Conservation (phyloP, 2,329 filamentous ascomycete species). For the Phoma sp. region DNA sequence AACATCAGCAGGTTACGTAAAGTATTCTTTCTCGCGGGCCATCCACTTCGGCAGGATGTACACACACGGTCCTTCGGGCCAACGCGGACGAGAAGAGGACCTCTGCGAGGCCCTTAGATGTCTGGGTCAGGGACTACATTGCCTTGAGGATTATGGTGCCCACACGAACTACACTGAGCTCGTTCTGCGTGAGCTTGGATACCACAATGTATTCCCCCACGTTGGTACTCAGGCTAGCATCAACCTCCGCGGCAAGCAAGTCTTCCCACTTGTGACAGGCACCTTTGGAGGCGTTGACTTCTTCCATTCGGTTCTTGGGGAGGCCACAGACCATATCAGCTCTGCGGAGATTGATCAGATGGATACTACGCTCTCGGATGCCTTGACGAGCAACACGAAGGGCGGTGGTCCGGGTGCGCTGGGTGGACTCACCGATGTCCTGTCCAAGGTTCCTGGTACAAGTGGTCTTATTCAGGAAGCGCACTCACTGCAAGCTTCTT, state of each 20-base stretch:
- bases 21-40: constrained; percentile 55
- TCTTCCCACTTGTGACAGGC: constrained; percentile 61
- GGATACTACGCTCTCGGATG: constrained; percentile 52
- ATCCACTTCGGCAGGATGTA: constrained; percentile 58
- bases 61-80: constrained; percentile 51
- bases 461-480: constrained; percentile 56
- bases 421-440: constrained; percentile 67
- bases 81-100: constrained; percentile 52
- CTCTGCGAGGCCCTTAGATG: constrained; percentile 58
- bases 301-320: constrained; percentile 58
- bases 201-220: constrained; percentile 59
- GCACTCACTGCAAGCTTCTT: constrained; percentile 52
- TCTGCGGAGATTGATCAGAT: constrained; percentile 57
- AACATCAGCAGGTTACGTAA: constrained; percentile 83
- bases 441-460: constrained; percentile 74
- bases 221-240: constrained; percentile 56
- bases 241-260: constrained; percentile 54
- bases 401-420: constrained; percentile 41
- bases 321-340: constrained; percentile 58
- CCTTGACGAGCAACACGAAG: constrained; percentile 40
- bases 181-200: constrained; percentile 59
- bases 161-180: constrained; percentile 64
- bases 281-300: constrained; percentile 62
- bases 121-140: constrained; percentile 61
- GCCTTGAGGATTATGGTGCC: constrained; percentile 61